A percentile compares a stretch with the other conserved stretches of the same genome.
These are phyloP conservation scores for Phytophthora nicotianae DNA, from an alignment of 352 stramenopile genomes.

Conservation along the genomic window DNA sequence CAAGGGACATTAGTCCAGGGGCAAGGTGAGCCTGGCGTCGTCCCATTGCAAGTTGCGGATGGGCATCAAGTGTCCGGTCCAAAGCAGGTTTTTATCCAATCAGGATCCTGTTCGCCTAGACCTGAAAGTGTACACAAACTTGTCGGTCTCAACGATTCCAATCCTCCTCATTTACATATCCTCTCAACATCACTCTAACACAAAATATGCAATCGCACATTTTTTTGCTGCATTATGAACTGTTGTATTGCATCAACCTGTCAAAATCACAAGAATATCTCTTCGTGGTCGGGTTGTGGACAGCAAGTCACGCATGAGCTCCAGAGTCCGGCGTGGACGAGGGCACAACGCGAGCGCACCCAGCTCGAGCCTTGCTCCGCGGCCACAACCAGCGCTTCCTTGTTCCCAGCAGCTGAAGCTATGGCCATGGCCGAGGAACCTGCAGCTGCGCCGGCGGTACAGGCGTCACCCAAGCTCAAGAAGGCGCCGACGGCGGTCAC, in stretches of 20 bases:
- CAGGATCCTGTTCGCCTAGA: background rate
- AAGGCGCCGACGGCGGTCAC: slow-evolving; percentile 22
- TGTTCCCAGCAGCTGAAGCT: slow-evolving; percentile 20
- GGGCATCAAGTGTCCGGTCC: slow-evolving; percentile 19
- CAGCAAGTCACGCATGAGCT: slow-evolving; percentile 24
- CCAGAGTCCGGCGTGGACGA: slow-evolving; percentile 23
- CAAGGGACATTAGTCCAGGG: slow-evolving; percentile 5
- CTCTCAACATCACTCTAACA: background rate
- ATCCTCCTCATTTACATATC: slow-evolving; percentile 16
- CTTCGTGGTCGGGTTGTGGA: slow-evolving; percentile 16
- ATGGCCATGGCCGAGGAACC: slow-evolving; percentile 24
- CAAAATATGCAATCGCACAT: slow-evolving; percentile 5
- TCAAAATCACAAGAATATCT: slow-evolving; percentile 19
- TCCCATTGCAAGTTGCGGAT: slow-evolving; percentile 17
- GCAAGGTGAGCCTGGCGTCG: slow-evolving; percentile 3
- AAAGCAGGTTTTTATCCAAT: slow-evolving; percentile 10
- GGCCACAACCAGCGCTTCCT: slow-evolving; percentile 32
- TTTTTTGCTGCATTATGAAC: background rate
- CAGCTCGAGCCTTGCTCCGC: slow-evolving; percentile 1
- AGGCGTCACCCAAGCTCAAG: slow-evolving; percentile 28
- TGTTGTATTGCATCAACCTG: slow-evolving; percentile 12
- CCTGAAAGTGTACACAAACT: background rate
- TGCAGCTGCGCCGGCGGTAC: slow-evolving; percentile 1
- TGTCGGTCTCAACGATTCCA: slow-evolving; percentile 15
- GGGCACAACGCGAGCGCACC: slow-evolving; percentile 24